Conservation (phyloP, 805 yeast species). For the Wickerhamiella spandovensis region DNA sequence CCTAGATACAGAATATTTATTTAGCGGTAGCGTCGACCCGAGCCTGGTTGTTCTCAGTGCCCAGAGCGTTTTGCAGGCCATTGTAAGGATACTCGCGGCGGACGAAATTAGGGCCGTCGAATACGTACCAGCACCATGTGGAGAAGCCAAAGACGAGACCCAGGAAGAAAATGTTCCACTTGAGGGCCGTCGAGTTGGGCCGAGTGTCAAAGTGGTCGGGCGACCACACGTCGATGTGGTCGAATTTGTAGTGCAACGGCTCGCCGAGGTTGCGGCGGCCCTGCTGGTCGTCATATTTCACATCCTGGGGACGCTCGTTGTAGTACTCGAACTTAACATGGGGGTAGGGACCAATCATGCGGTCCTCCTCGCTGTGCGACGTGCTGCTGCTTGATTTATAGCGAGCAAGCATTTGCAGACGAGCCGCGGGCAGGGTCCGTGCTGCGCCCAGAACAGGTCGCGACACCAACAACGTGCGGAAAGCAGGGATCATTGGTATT, state of each 20-base stretch:
- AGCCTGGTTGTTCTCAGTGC: conserved; percentile 33
- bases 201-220: conserved; percentile 60
- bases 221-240: conserved; percentile 71
- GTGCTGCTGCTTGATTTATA: neutral
- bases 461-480: neutral
- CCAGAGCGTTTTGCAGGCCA: conserved; percentile 64
- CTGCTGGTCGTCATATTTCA: conserved; percentile 66
- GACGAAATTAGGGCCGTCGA: conserved; percentile 52
- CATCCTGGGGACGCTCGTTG: conserved; percentile 57
- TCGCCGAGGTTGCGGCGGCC: conserved; percentile 67
- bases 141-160: conserved; percentile 24
- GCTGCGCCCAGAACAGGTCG: conserved; percentile 1
- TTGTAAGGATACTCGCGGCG: conserved; percentile 64
- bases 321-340: conserved; percentile 44
- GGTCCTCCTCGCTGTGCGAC: conserved; percentile 16
- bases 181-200: conserved; percentile 46
- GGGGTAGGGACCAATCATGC: conserved; percentile 33
- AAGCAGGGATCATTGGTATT: neutral
- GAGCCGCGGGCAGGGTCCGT: neutral
- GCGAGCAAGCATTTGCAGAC: neutral
- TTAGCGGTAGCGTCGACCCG: conserved; percentile 26
- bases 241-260: conserved; percentile 59
- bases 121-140: conserved; percentile 27
- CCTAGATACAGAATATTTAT: neutral
- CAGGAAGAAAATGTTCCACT: conserved; percentile 45